phyloP scores from a whole-genome alignment of 768 basidiomycete species.

The Podaxis pistillaris region DNA sequence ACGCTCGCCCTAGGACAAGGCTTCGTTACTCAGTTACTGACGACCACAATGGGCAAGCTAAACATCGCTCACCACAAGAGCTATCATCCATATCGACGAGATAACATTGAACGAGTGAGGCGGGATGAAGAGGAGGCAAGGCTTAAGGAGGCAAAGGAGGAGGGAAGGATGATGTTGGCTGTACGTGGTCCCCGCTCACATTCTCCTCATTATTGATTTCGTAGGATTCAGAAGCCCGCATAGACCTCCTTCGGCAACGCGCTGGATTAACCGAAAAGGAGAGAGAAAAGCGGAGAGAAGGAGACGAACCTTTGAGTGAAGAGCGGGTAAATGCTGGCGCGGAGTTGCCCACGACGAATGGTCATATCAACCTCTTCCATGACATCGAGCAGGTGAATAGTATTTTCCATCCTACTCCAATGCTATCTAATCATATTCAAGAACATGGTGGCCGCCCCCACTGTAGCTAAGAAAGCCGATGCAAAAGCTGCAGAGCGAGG shows the following conservation, averaged over 20 bases:
- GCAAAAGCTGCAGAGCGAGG: constrained; percentile 67
- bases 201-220: constrained; percentile 15
- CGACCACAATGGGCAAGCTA: constrained; percentile 67
- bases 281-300: constrained; percentile 36
- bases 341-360: constrained; percentile 45
- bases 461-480: constrained; percentile 44
- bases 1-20: too few species aligned
- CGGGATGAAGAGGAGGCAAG: constrained; percentile 79
- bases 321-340: constrained; percentile 22
- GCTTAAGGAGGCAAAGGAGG: constrained; percentile 62
- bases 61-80: constrained; percentile 93
- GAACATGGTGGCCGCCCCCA: constrained; percentile 42
- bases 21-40: neutral
- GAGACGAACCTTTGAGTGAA: constrained; percentile 35
- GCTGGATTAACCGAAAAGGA: constrained; percentile 42
- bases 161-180: constrained; percentile 70
- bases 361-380: constrained; percentile 84
- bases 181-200: constrained; percentile 38
- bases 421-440: constrained; percentile 19
- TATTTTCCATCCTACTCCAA: neutral
- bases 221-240: constrained; percentile 80
- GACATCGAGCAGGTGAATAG: constrained; percentile 67
- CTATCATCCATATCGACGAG: constrained; percentile 81
- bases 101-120: constrained; percentile 82
- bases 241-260: constrained; percentile 60